Evolutionary conservation across 2,329 filamentous ascomycete genomes (phyloP).

Genomic region (Aspergillus sp.): DNA sequence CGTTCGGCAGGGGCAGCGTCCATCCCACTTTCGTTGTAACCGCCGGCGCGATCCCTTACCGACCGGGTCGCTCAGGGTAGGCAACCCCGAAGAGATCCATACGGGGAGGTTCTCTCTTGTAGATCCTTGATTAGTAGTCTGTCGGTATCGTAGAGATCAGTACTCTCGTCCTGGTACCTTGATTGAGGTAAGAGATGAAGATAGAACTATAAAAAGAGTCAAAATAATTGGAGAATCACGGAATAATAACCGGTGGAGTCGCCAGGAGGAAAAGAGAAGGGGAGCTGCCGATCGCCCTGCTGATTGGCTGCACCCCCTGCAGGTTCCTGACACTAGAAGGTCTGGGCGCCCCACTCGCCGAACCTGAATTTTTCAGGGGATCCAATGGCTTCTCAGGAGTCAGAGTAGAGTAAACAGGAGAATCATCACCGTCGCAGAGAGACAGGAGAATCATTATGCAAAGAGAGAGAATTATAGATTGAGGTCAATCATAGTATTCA

Average conservation of each 20-base stretch:
- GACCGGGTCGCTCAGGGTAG: not conserved
- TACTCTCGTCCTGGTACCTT: too few species aligned
- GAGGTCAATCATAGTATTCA: too few species aligned
- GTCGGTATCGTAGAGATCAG: too few species aligned
- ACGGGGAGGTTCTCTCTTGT: too few species aligned
- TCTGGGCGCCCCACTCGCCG: not conserved
- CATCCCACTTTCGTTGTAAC: not conserved
- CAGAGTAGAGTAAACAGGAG: too few species aligned
- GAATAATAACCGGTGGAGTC: not conserved
- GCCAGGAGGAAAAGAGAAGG: not conserved
- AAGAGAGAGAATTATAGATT: too few species aligned
- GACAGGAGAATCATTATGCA: too few species aligned
- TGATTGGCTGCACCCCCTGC: slow-evolving; percentile 18
- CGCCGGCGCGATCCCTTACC: not conserved
- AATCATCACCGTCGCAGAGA: too few species aligned
- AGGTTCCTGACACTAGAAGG: slow-evolving; percentile 28
- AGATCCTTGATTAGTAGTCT: too few species aligned
- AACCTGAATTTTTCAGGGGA: not conserved
- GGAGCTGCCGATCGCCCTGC: not conserved
- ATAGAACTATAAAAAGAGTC: not conserved
- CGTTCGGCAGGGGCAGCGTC: not conserved
- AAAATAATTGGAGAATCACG: too few species aligned
- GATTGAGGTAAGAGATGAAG: too few species aligned
- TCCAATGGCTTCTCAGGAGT: not conserved
- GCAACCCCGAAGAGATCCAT: too few species aligned